Evolutionary conservation across 768 basidiomycete species (phyloP).

Genomic region (Podaxis pistillaris): DNA sequence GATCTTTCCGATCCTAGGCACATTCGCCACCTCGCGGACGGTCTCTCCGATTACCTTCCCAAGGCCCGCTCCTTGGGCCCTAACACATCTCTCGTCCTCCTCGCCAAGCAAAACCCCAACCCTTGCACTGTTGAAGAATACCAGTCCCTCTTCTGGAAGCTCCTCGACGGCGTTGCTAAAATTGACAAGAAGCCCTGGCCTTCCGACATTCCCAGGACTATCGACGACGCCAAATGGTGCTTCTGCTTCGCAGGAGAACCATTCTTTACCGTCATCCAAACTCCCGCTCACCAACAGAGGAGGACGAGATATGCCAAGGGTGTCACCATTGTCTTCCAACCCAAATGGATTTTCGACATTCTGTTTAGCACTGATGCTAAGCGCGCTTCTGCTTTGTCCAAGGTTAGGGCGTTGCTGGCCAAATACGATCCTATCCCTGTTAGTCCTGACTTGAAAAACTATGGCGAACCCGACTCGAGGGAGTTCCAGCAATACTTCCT

Average conservation of each 20-base stretch:
- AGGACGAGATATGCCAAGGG: not conserved
- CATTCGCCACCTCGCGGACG: not conserved
- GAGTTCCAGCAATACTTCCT: conserved; percentile 2
- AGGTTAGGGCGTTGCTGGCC: no score
- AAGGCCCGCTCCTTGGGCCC: not conserved
- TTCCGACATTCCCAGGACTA: not conserved
- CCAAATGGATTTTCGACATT: not conserved
- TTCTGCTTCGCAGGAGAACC: conserved; percentile 4
- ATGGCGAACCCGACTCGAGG: conserved; percentile 2
- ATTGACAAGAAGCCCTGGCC: not conserved
- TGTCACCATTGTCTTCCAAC: not conserved
- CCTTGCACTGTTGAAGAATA: not conserved
- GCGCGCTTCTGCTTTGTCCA: not conserved
- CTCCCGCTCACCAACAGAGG: not conserved
- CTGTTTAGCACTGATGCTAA: not conserved
- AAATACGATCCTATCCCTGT: not conserved
- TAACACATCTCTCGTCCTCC: not conserved
- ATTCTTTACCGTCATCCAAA: not conserved
- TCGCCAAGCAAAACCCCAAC: conserved; percentile 2
- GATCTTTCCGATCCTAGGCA: not conserved
- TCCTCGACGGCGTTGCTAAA: no score
- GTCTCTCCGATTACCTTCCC: not conserved
- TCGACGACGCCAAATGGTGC: conserved; percentile 1
- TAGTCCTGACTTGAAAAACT: conserved; percentile 3
- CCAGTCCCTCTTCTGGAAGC: not conserved